phyloP scores from a whole-genome alignment of 179 eudicot genomes.

The Carnegiea gigantea region DNA sequence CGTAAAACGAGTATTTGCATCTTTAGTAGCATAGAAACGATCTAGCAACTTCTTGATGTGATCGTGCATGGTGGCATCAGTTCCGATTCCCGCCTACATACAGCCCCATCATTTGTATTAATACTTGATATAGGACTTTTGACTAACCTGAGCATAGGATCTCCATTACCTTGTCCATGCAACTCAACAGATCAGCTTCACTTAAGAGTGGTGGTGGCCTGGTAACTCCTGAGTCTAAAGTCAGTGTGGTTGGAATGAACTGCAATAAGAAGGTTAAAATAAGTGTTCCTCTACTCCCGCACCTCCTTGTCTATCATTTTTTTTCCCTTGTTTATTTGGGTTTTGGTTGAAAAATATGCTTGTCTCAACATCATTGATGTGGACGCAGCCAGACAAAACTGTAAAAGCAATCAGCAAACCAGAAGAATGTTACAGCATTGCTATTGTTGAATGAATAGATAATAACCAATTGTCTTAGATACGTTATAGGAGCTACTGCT shows the following conservation, averaged over 20 bases:
- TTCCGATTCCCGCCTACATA: slow-evolving; percentile 85
- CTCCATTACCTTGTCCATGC: slow-evolving; percentile 87
- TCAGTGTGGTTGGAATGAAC: slow-evolving; percentile 76
- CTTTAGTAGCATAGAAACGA: slow-evolving; percentile 96
- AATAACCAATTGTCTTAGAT: background rate
- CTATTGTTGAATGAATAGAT: background rate
- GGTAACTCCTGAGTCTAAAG: slow-evolving; percentile 86
- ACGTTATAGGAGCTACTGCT: background rate
- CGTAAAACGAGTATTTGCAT: slow-evolving; percentile 72
- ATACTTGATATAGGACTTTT: background rate
- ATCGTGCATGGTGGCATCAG: slow-evolving; percentile 99
- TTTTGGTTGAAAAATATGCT: background rate
- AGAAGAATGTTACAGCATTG: too few species aligned
- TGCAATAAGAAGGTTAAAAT: slow-evolving; percentile 34
- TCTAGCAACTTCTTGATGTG: slow-evolving; percentile 96
- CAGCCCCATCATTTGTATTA: slow-evolving; percentile 1
- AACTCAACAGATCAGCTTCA: slow-evolving; percentile 89
- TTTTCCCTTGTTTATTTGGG: background rate
- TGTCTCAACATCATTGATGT: background rate
- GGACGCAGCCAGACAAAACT: background rate
- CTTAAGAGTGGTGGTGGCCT: slow-evolving; percentile 92
- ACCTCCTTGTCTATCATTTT: background rate
- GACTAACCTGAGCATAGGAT: background rate
- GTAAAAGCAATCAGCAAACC: background rate
- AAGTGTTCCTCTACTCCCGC: background rate